A percentile compares a stretch with the other conserved stretches of the same genome.
Conservation (phyloP, 2,329 filamentous ascomycete species). For the Neonectria coccinea region DNA sequence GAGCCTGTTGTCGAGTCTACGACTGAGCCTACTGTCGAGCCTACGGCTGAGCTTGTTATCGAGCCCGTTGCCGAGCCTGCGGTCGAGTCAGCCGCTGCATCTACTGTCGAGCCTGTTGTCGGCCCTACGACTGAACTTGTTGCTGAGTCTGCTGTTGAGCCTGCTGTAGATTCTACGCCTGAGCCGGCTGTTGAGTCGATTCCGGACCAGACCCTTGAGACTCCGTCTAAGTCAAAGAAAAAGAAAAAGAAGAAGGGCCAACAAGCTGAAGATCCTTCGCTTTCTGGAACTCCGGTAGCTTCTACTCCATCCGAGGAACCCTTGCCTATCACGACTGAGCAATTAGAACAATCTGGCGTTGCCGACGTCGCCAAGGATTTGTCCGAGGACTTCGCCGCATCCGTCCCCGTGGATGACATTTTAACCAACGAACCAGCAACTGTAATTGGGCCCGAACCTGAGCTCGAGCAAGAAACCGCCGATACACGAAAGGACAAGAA, state of each 20-base stretch:
- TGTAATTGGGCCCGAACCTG: slow-evolving; percentile 7
- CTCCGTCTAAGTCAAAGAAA: slow-evolving; percentile 39
- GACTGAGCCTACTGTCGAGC: too few species aligned
- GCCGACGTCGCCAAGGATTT: slow-evolving; percentile 3
- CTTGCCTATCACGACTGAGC: slow-evolving; percentile 2
- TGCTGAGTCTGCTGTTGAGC: neutral
- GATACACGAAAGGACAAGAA: slow-evolving; percentile 25
- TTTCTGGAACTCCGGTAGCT: slow-evolving; percentile 24
- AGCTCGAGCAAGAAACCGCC: slow-evolving; percentile 7
- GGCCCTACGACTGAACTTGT: slow-evolving; percentile 16
- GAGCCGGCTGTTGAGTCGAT: slow-evolving; percentile 22
- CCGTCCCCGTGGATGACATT: neutral
- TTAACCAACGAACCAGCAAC: neutral
- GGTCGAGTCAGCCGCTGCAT: slow-evolving; percentile 4
- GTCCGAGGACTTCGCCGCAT: slow-evolving; percentile 3
- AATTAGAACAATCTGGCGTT: slow-evolving; percentile 13
- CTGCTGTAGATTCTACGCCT: neutral
- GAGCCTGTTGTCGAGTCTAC: too few species aligned
- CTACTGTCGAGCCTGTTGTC: neutral
- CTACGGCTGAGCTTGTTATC: too few species aligned
- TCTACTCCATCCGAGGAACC: slow-evolving; percentile 16
- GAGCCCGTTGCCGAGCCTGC: neutral
- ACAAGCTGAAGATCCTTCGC: slow-evolving; percentile 30
- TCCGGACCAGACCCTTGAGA: slow-evolving; percentile 20
- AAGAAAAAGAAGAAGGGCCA: slow-evolving; percentile 44